Conservation (phyloP, 345 rosid genomes). For the Alliaria petiolata region DNA sequence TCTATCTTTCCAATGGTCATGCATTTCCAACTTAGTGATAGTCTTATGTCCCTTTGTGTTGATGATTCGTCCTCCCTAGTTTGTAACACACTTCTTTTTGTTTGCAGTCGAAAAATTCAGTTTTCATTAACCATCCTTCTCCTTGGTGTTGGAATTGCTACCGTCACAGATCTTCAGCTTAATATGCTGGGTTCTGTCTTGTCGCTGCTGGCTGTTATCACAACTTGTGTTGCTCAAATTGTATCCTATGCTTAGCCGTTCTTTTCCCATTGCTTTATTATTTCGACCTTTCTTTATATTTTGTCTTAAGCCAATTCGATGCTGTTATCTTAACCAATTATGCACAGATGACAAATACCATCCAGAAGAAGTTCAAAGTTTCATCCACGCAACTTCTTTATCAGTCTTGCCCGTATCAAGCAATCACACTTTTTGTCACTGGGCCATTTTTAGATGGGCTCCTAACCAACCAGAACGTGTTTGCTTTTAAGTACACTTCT, state of each 20-base stretch:
- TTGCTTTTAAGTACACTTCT: slow-evolving; percentile 96
- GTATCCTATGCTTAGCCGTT: slow-evolving; percentile 60
- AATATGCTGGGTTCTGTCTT: slow-evolving; percentile 87
- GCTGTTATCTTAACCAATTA: slow-evolving; percentile 50
- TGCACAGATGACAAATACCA: slow-evolving; percentile 95
- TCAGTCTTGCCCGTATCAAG: slow-evolving; percentile 99
- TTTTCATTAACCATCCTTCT: slow-evolving; percentile 83
- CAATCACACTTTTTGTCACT: slow-evolving; percentile 74
- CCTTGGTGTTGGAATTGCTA: slow-evolving; percentile 98
- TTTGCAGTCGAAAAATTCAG: slow-evolving; percentile 84
- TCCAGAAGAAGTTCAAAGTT: slow-evolving; percentile 99
- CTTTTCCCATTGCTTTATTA: slow-evolving; percentile 7
- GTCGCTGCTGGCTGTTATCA: slow-evolving; percentile 89
- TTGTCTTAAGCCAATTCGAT: slow-evolving; percentile 3
- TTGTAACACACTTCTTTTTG: slow-evolving; percentile 3
- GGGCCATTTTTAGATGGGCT: slow-evolving; percentile 99
- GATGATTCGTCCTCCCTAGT: too few relatives aligned
- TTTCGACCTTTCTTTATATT: slow-evolving; percentile 1
- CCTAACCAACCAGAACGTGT: slow-evolving; percentile 84
- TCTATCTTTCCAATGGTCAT: not conserved
- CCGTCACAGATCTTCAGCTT: slow-evolving; percentile 98
- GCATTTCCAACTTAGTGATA: too few relatives aligned
- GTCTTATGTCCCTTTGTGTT: too few relatives aligned
- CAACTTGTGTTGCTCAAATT: slow-evolving; percentile 98
- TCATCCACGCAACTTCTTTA: slow-evolving; percentile 98